Evolutionary conservation across 768 basidiomycete species (phyloP).

Genomic region (Xerocomellus amylosporus): DNA sequence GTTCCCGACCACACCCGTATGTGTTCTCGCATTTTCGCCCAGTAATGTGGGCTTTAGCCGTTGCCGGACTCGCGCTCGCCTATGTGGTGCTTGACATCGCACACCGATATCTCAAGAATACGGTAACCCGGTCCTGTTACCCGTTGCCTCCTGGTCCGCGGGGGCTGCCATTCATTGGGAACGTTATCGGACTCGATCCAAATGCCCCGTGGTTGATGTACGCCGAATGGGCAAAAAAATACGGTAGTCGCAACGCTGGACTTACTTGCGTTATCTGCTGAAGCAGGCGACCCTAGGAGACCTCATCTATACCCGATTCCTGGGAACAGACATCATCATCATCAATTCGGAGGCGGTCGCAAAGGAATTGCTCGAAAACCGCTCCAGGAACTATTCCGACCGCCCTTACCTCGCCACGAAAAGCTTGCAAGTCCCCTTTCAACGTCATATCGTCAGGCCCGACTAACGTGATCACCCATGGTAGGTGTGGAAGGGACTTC

Average conservation of each 20-base stretch:
- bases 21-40: neutral
- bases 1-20: neutral
- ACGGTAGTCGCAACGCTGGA: conserved; percentile 25
- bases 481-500: conserved; percentile 21
- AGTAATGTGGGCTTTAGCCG: conserved; percentile 6
- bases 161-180: conserved; percentile 38
- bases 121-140: neutral
- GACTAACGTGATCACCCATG: neutral
- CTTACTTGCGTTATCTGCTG: neutral
- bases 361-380: conserved; percentile 46
- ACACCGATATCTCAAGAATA: conserved; percentile 4
- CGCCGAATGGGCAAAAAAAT: conserved; percentile 37
- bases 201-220: conserved; percentile 37
- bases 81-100: conserved; percentile 8
- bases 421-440: conserved; percentile 3
- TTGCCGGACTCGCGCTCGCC: conserved; percentile 2
- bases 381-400: conserved; percentile 50
- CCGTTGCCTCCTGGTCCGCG: conserved; percentile 40
- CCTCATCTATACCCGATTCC: conserved; percentile 47
- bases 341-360: conserved; percentile 44
- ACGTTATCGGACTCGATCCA: conserved; percentile 33
- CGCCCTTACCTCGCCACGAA: conserved; percentile 37
- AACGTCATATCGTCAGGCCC: neutral
- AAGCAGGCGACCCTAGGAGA: conserved; percentile 30
- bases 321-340: conserved; percentile 45